Evolutionary conservation across 2,329 filamentous ascomycete genomes (phyloP), one percentile per base, ranked within the genome.

Genomic region (Xylariaceae sp.): DNA sequence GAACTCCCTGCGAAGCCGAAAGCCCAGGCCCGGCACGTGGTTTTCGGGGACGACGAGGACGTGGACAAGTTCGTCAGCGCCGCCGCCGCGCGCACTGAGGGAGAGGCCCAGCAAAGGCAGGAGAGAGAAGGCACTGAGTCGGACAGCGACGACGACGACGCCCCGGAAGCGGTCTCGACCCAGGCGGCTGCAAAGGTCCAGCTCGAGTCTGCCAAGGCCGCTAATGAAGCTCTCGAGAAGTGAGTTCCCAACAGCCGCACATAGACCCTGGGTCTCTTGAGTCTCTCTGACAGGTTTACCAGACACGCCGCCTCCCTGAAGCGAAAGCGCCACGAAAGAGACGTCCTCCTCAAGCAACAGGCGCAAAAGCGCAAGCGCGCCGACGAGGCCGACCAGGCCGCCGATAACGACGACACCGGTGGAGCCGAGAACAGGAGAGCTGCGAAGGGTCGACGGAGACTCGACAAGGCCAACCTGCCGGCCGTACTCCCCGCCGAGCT

Each of bases 81-180:
- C 4, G 51, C 51, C 8, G 47, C 47, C 2, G 38, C 42, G 7
- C 18, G 13, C 8, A 12, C 11, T n/a, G 36, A 53, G 12, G 46
- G 53, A 4, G 56, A 60, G 3, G 58, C 59, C 2, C 59, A 62
- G 3, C 56, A 60, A 6, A n/a, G n/a, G n/a, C n/a, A n/a, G n/a
- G n/a, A n/a, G n/a, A n/a, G n/a, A n/a, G n/a, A n/a, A n/a, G n/a
- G n/a, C n/a, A n/a, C n/a, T n/a, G n/a, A n/a, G n/a, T n/a, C n/a
- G n/a, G n/a, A n/a, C n/a, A 60, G 59, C 2, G 63, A 64, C 3
- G 66, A 65, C 26, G 71, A 76, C 33, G 72, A 69, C 30, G 72
- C 72, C 0, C 73, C 73, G 7, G 74, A 77, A 52, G 72, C 69
- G 3, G 64, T 77, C n/a, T 76, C 73, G 1, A 71, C 70, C 1